These are phyloP conservation scores for Septoria linicola DNA, from an alignment of 2,329 filamentous ascomycete species.

Conservation along the genomic window DNA sequence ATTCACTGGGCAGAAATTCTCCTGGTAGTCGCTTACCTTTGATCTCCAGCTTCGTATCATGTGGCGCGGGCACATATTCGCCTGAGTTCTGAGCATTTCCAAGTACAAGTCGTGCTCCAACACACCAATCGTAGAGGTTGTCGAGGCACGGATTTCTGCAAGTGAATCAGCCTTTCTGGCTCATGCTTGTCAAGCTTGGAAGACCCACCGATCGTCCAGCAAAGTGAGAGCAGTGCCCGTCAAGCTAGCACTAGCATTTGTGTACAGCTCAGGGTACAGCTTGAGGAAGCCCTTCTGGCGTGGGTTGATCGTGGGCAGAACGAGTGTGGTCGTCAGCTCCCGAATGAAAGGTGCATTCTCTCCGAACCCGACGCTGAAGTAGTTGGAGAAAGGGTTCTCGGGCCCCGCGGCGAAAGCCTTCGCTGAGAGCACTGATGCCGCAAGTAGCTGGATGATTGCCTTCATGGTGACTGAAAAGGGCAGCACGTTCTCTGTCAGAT, in stretches of 20 bases:
- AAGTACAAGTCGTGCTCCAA: not conserved
- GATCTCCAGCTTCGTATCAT: not conserved
- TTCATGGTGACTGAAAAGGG: too few species aligned
- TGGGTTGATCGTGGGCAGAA: not conserved
- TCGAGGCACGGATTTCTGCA: not conserved
- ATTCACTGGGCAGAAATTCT: too few species aligned
- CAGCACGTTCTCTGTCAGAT: too few species aligned
- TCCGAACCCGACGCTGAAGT: not conserved
- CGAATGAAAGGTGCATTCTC: not conserved
- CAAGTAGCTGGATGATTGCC: too few species aligned
- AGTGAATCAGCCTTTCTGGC: not conserved
- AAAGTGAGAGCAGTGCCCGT: conserved; percentile 1
- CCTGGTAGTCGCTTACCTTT: not conserved
- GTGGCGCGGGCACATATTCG: not conserved
- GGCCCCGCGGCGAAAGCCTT: not conserved
- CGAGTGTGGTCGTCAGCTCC: not conserved
- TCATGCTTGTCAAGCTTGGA: too few species aligned
- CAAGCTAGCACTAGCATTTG: conserved; percentile 1
- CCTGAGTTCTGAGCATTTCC: conserved; percentile 2
- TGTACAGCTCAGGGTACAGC: not conserved
- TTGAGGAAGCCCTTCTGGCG: conserved; percentile 1
- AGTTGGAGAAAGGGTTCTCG: not conserved
- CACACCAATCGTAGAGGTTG: conserved; percentile 4
- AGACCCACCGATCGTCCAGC: conserved; percentile 1
- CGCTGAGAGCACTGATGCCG: not conserved